Evolutionary conservation across 331 rosid species (phyloP).

Genomic region (Quercus lobata): DNA sequence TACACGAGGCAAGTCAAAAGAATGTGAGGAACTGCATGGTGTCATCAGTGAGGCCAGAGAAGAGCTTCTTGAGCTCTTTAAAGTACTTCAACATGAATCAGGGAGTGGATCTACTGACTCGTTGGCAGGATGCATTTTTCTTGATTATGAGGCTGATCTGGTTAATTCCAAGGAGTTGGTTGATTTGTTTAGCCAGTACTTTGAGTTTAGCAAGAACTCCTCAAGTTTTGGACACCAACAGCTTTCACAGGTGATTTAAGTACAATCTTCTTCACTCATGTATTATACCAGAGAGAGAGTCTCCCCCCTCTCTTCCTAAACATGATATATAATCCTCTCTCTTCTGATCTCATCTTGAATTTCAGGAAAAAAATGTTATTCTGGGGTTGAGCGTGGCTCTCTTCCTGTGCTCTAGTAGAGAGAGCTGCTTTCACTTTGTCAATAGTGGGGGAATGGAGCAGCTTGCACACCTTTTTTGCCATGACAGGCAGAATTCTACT

Average conservation of each 20-base stretch:
- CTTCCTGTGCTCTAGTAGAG: conserved; percentile 87
- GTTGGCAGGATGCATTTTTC: conserved; percentile 34
- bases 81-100: conserved; percentile 30
- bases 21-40: conserved; percentile 45
- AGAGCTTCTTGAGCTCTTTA: conserved; percentile 65
- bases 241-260: conserved; percentile 55
- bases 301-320: not conserved
- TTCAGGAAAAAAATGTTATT: conserved; percentile 67
- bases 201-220: conserved; percentile 40
- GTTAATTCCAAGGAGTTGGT: conserved; percentile 69
- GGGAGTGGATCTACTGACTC: conserved; percentile 40
- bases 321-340: conserved; percentile 15
- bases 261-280: conserved; percentile 10
- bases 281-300: conserved; percentile 2
- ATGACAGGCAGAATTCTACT: conserved; percentile 53
- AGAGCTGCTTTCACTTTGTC: conserved; percentile 84
- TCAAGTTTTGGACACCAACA: conserved; percentile 33
- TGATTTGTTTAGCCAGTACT: conserved; percentile 54
- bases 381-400: conserved; percentile 87
- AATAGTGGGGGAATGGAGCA: conserved; percentile 89
- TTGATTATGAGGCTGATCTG: conserved; percentile 54
- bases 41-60: conserved; percentile 52
- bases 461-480: conserved; percentile 45
- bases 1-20: conserved; percentile 36
- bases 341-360: conserved; percentile 12